Base-by-base conservation (phyloP, 1,284 basidiomycete species). In the Rhodotorula sp. region DNA sequence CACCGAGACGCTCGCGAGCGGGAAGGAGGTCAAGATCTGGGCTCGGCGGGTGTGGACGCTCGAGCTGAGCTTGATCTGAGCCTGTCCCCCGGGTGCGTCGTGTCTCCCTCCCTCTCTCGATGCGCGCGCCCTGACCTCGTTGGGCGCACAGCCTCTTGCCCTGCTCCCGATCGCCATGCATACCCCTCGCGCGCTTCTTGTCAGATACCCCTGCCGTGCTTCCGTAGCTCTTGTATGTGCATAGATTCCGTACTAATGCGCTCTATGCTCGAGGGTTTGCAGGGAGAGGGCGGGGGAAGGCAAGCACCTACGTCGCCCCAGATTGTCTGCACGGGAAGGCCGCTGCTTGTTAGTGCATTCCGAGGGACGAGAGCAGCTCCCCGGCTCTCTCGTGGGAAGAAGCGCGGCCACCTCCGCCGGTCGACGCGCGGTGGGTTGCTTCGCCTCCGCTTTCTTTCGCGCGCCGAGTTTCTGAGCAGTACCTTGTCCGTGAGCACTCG, bases 1-100 rank as follows among this genome's bases (percentile, higher is more conserved):
- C 61, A 94, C 98, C 77, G 88, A 98, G 50, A 90, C 95, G 66
- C 82, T 97, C 34, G 83, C 83, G 9, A 86, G 84, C 7, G 85
- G 88, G 77, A 80, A 86, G 19, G 85, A 86, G 76, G 87, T 94
- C 78, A 96, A 95, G 82, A 86, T 99, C 57, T 99, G 97, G 95
- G 94, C 95, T 36, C 87, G 96, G 71, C 85, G 97, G 69, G 95
- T 99, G n/a, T 99, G 96, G 96, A 99, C 96, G 12, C 84, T 99
- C 66, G 96, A 99, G 84, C 86, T 98, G 74, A 95, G 92, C 82
- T 83, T 98, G 39, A 75, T 77, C 64, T 77, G 44, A 44, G 21
- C 19, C 21, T 8, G 29, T n/a, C n/a, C n/a, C n/a, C n/a, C 19
- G 32, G 0, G 53, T 34, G 29, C 32, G 36, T 21, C 39, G 12